phyloP scores from a whole-genome alignment of 2,329 filamentous ascomycete species.

The Hypocreales sp. region DNA sequence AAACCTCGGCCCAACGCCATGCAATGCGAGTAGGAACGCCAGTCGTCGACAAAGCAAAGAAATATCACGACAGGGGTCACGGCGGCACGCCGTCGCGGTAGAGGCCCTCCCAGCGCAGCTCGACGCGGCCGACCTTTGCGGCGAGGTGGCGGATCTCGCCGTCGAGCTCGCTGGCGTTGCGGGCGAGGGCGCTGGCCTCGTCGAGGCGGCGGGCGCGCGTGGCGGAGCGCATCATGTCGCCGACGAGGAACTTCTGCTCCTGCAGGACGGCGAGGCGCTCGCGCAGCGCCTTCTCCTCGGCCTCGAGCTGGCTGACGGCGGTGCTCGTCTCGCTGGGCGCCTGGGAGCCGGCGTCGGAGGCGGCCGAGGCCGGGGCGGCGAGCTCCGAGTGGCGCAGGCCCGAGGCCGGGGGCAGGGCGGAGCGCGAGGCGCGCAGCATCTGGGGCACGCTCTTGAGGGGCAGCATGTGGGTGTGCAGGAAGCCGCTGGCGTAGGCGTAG shows the following conservation, averaged over 20 bases:
- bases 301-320: constrained; percentile 47
- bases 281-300: constrained; percentile 67
- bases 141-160: constrained; percentile 57
- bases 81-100: constrained; percentile 23
- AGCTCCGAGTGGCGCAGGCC: constrained; percentile 31
- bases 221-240: constrained; percentile 68
- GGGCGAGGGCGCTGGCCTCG: constrained; percentile 64
- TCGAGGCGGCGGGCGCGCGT: constrained; percentile 68
- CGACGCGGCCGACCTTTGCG: constrained; percentile 49
- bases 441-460: constrained; percentile 63
- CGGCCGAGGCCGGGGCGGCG: no score
- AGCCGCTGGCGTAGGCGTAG: constrained; percentile 66
- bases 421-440: constrained; percentile 33
- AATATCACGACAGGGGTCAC: no score
- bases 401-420: constrained; percentile 14
- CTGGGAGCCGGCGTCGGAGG: constrained; percentile 29
- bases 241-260: constrained; percentile 81
- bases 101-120: constrained; percentile 39
- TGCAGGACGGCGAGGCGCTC: constrained; percentile 74
- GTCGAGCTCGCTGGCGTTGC: constrained; percentile 71
- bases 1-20: constrained; percentile 14
- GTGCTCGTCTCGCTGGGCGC: constrained; percentile 35
- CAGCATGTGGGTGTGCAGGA: constrained; percentile 82
- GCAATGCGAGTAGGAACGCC: constrained; percentile 16
- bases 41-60: no score